A percentile compares a stretch with the other conserved stretches of the same genome.
Conservation (phyloP, 2,329 filamentous ascomycete genomes). For the Colletotrichum tofieldiae region DNA sequence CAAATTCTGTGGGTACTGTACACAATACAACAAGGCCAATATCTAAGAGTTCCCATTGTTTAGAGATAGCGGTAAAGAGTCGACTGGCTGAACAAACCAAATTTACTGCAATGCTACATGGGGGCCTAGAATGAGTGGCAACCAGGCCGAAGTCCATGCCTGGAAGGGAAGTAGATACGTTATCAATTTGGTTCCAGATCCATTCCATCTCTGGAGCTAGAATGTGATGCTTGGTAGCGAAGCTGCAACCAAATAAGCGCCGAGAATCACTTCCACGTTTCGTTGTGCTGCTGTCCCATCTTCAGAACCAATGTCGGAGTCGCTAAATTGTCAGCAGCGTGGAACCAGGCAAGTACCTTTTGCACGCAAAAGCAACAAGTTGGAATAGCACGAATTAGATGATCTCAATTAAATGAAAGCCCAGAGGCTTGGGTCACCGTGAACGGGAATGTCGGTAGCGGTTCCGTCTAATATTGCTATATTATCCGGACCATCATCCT, state of each 20-base stretch:
- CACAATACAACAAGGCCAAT: too few relatives aligned
- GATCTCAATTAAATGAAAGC: constrained; percentile 16
- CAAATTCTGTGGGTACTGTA: neutral
- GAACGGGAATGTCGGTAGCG: constrained; percentile 33
- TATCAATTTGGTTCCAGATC: neutral
- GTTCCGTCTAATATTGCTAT: constrained; percentile 17
- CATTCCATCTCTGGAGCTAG: too few relatives aligned
- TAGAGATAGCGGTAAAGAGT: neutral
- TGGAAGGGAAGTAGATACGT: too few relatives aligned
- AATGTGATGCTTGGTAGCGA: neutral
- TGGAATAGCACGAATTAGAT: neutral
- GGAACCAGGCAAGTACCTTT: too few relatives aligned
- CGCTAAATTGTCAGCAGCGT: neutral
- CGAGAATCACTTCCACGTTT: neutral
- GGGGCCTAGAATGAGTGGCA: neutral
- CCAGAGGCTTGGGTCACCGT: constrained; percentile 33
- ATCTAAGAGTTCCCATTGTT: too few relatives aligned
- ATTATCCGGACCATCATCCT: constrained; percentile 39
- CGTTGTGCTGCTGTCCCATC: neutral
- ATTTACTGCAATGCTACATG: neutral
- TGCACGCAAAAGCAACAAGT: neutral
- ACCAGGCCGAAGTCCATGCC: neutral
- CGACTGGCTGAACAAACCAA: neutral
- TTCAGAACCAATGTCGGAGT: neutral
- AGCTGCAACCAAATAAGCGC: neutral